A percentile compares a stretch with the other conserved stretches of the same genome.
Conservation (phyloP, 1,284 basidiomycete species). For the Naganishia albida region DNA sequence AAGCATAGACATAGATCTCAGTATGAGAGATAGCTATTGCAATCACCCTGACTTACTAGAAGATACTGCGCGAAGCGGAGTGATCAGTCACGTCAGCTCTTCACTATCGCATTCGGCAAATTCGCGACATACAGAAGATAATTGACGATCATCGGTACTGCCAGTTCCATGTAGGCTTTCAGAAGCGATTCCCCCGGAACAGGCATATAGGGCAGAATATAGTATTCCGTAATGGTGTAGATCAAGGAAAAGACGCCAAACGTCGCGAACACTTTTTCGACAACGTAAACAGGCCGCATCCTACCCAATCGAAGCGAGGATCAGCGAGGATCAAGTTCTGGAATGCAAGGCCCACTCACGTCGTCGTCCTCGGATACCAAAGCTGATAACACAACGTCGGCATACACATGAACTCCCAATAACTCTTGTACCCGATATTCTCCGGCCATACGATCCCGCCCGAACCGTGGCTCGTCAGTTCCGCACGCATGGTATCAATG, state of each 20-base stretch:
- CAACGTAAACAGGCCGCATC: slow-evolving; percentile 84
- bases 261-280: slow-evolving; percentile 92
- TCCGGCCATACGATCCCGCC: slow-evolving; percentile 71
- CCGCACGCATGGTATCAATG: slow-evolving; percentile 73
- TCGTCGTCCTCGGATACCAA: slow-evolving; percentile 87
- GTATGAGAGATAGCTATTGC: background rate
- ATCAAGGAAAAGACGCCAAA: slow-evolving; percentile 94
- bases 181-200: slow-evolving; percentile 69
- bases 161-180: slow-evolving; percentile 77
- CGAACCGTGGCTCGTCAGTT: slow-evolving; percentile 69
- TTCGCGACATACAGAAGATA: slow-evolving; percentile 48
- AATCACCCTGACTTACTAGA: slow-evolving; percentile 43
- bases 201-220: slow-evolving; percentile 80
- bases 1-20: slow-evolving; percentile 62
- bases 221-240: slow-evolving; percentile 85
- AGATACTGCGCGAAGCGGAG: slow-evolving; percentile 42
- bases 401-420: slow-evolving; percentile 82
- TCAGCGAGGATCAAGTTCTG: background rate
- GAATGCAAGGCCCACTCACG: slow-evolving; percentile 55
- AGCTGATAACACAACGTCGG: slow-evolving; percentile 95
- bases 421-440: slow-evolving; percentile 82
- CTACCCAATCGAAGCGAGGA: slow-evolving; percentile 52
- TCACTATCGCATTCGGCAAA: background rate
- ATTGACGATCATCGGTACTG: slow-evolving; percentile 84
- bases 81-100: background rate